Conservation (phyloP, 768 basidiomycete species). For the Suillus clintonianus region DNA sequence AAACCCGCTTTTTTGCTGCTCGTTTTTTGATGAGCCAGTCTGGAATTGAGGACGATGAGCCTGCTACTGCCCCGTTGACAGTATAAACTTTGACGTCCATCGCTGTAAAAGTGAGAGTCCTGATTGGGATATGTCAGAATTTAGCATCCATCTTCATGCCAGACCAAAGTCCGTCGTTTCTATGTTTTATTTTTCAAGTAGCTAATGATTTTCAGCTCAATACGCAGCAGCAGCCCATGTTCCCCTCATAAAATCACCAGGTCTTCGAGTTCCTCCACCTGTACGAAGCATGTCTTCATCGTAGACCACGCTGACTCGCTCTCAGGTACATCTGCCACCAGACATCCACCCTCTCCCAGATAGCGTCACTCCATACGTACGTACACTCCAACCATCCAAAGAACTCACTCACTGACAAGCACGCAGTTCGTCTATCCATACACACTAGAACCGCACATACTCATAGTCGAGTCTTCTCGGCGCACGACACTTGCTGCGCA, state of each 20-base stretch:
- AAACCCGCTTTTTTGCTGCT: constrained; percentile 58
- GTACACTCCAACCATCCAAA: constrained; percentile 18
- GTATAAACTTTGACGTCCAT: constrained; percentile 83
- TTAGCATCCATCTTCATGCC: not conserved
- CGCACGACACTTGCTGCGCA: constrained; percentile 66
- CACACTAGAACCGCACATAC: constrained; percentile 84
- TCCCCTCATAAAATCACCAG: constrained; percentile 91
- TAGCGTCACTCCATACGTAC: constrained; percentile 84
- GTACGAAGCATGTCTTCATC: not conserved
- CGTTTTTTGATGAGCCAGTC: constrained; percentile 89
- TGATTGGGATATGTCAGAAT: not conserved
- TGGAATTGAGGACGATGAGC: constrained; percentile 88
- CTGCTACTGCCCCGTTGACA: constrained; percentile 88
- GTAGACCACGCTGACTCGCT: not conserved
- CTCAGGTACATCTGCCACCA: constrained; percentile 79
- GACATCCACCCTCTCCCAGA: constrained; percentile 96
- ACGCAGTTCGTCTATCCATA: constrained; percentile 94
- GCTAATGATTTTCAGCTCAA: constrained; percentile 36
- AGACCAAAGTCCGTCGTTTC: not conserved
- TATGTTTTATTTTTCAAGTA: not conserved
- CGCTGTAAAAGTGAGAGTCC: too few relatives aligned
- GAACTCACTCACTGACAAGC: constrained; percentile 5
- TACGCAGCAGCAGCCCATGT: constrained; percentile 76
- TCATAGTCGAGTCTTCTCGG: constrained; percentile 75
- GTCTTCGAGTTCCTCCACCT: constrained; percentile 77